Conservation (phyloP, 331 rosid genomes). For the Malus hybrid region DNA sequence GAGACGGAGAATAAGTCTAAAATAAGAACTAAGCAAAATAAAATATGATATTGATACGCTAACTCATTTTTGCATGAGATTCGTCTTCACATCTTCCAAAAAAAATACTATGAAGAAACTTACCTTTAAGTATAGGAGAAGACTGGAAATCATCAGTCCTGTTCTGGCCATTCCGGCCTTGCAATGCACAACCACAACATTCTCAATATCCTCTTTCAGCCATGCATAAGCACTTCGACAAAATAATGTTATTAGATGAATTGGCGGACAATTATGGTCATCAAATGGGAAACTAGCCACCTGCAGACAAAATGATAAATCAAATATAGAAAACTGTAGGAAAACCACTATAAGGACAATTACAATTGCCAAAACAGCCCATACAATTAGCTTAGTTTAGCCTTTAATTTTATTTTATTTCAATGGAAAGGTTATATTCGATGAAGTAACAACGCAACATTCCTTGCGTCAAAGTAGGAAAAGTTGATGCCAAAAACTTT, state of each 20-base stretch:
- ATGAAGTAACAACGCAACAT: no score
- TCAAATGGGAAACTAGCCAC: constrained; percentile 95
- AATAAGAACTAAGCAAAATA: neutral
- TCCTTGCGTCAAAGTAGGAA: neutral
- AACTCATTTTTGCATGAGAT: constrained; percentile 1
- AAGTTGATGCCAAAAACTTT: no score
- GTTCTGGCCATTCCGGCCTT: constrained; percentile 99
- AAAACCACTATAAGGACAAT: neutral
- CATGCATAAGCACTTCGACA: constrained; percentile 97
- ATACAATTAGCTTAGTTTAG: neutral
- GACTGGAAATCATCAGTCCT: constrained; percentile 97
- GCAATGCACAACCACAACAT: constrained; percentile 97
- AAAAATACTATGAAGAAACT: constrained; percentile 3
- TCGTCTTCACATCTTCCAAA: constrained; percentile 6
- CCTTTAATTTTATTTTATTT: no score
- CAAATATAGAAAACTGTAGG: neutral
- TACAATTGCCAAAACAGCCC: neutral
- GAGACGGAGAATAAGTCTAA: constrained; percentile 8
- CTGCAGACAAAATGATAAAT: constrained; percentile 36
- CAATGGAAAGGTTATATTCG: no score
- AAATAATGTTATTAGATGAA: constrained; percentile 72
- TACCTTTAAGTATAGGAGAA: constrained; percentile 85
- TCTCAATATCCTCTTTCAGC: constrained; percentile 96
- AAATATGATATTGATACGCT: neutral
- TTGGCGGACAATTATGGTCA: constrained; percentile 94